Evolutionary conservation across 176 grass and related monocot species (phyloP).

Genomic region (Carex kokanica): DNA sequence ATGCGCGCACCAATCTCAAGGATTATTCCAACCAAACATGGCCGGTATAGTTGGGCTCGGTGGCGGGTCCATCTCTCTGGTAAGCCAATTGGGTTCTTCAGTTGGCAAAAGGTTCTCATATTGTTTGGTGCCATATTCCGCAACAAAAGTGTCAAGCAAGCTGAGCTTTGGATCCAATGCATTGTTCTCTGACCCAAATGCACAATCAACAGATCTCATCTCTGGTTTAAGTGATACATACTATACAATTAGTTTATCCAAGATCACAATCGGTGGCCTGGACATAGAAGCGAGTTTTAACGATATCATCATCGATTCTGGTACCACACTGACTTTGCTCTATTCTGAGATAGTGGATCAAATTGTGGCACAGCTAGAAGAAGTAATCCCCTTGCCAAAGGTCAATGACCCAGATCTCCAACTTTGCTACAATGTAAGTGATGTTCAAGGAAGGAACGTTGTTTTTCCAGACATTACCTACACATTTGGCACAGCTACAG

Average conservation of each 20-base stretch:
- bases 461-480: background rate
- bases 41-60: conserved; percentile 21
- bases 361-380: background rate
- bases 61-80: background rate
- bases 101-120: conserved; percentile 30
- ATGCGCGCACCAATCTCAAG: background rate
- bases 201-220: conserved; percentile 9
- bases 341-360: background rate
- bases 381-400: background rate
- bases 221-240: background rate
- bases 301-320: conserved; percentile 2
- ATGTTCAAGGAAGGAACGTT: background rate
- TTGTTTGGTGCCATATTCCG: conserved; percentile 24
- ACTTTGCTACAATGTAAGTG: conserved; percentile 15
- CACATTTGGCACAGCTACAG: background rate
- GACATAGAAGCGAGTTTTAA: background rate
- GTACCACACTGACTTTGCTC: background rate
- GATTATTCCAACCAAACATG: background rate
- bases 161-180: conserved; percentile 15
- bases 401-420: background rate
- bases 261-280: background rate
- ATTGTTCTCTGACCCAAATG: conserved; percentile 10
- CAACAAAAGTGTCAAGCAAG: background rate
- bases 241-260: conserved; percentile 12
- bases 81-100: conserved; percentile 16